phyloP scores from a whole-genome alignment of 208 protist species.

The Leishmania guyanensis region DNA sequence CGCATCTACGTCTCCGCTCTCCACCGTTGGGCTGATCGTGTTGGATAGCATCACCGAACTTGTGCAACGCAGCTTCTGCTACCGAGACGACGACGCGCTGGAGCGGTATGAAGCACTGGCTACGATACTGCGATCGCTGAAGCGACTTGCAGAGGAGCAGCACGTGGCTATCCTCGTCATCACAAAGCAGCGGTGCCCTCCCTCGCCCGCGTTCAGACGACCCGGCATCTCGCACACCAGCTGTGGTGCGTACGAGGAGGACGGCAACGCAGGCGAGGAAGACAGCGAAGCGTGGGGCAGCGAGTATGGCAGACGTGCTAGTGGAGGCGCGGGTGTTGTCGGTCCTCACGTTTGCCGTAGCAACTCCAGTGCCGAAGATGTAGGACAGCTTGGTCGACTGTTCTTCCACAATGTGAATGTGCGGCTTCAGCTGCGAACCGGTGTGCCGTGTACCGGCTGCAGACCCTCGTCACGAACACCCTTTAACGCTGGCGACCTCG shows the following conservation, averaged over 20 bases:
- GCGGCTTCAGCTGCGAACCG: conserved; percentile 45
- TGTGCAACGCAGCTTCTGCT: conserved; percentile 46
- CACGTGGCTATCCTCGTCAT: conserved; percentile 55
- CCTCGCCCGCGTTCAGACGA: background rate
- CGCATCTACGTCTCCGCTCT: conserved; percentile 5
- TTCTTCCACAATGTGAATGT: conserved; percentile 77
- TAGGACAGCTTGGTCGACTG: conserved; percentile 49
- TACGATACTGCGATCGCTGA: conserved; percentile 46
- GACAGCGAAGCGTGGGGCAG: background rate
- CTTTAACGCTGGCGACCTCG: background rate
- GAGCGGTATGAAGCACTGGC: conserved; percentile 54
- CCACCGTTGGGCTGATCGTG: conserved; percentile 44
- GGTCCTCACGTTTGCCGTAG: background rate
- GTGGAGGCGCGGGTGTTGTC: background rate
- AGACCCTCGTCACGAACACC: background rate
- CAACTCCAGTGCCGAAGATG: background rate
- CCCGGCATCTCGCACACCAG: background rate
- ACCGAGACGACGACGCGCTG: conserved; percentile 34
- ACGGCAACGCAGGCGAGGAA: background rate
- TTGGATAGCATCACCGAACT: conserved; percentile 61
- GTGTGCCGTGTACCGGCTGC: background rate
- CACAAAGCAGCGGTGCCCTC: conserved; percentile 29
- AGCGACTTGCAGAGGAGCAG: conserved; percentile 46
- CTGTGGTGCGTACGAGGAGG: background rate
- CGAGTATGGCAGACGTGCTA: background rate